Evolutionary conservation across 352 stramenopile species (phyloP), one percentile per base, ranked within the genome.

Genomic region (Aphanomyces cochlioides): DNA sequence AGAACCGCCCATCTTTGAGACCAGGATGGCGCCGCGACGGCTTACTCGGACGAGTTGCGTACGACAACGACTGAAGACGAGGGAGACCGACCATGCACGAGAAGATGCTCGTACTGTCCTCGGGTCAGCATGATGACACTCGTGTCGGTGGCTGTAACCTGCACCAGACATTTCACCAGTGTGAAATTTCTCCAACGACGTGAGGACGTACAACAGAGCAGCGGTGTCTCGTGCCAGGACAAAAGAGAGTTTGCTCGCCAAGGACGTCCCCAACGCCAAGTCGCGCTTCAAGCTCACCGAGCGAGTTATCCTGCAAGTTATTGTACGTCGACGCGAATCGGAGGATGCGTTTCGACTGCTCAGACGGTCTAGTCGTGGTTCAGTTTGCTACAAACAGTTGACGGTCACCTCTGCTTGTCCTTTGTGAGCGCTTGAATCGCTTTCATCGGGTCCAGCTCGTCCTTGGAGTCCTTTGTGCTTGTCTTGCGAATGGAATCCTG

Each of bases 391-490:
- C 45, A 53, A 19, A 53, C 45, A 34, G 2, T 34, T n/a, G 8
- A 58, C 50, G 50, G 50, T 19, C n/a, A 38, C n/a, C 50, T n/a
- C 8, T n/a, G 50, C n/a, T 53, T 48, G 13, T 61, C 36, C 36
- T 69, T 61, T 17, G 37, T 57, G 13, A 69, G 38, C 3, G 48
- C 36, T 28, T 47, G 19, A 36, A 69, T 37, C 12, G 63, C 63
- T 64, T 61, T 58, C 63, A 69, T 69, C 12, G 63, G 63, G 37
- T 69, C 37, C 10, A 34, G 3, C 4, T 69, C 45, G 63, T 66
- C 39, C 50, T 58, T 58, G n/a, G n/a, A 10, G 50, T 58, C 37
- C n/a, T 3, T 58, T 8, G 50, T 19, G n/a, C 50, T 58, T n/a
- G 37, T 8, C 50, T 34, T 58, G 8, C 50, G 28, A 2, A 28